Percentiles rank a stretch among this genome's conserved stretches.
These are phyloP conservation scores for Guadua angustifolia DNA, from an alignment of 176 grass and related monocot genomes.

Conservation along the genomic window DNA sequence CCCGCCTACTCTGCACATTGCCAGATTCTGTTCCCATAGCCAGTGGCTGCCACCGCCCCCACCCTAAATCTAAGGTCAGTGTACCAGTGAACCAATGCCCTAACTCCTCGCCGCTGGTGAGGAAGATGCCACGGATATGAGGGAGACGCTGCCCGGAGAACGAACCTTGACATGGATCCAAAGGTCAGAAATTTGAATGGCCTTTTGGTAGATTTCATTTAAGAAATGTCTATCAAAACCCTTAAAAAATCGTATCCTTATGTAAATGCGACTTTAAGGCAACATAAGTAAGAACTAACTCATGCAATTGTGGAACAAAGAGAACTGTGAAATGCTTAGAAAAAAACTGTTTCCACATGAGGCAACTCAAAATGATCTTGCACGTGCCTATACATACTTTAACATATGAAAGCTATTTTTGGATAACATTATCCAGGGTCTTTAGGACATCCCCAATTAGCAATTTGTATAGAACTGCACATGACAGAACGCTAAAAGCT, in stretches of 20 bases:
- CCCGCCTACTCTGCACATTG: neutral
- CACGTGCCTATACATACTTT: constrained; percentile 28
- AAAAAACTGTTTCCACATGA: constrained; percentile 10
- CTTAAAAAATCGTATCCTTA: neutral
- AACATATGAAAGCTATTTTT: constrained; percentile 21
- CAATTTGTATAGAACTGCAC: constrained; percentile 12
- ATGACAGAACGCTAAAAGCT: neutral
- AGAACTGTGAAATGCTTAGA: neutral
- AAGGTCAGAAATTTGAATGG: neutral
- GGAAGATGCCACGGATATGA: neutral
- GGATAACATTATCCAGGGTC: constrained; percentile 17
- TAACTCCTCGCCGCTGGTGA: neutral
- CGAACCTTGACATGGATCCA: neutral
- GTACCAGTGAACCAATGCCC: neutral
- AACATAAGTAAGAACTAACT: constrained; percentile 19
- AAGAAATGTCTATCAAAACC: neutral
- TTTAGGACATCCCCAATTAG: constrained; percentile 8
- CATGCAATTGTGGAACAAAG: neutral
- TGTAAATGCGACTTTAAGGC: neutral
- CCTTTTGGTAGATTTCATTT: neutral
- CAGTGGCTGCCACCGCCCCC: neutral
- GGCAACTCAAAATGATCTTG: constrained; percentile 28
- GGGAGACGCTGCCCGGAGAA: neutral
- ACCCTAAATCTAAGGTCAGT: neutral
- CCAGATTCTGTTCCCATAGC: neutral